Conservation (phyloP, 2,329 filamentous ascomycete species). For the Huntiella bhutanensis region DNA sequence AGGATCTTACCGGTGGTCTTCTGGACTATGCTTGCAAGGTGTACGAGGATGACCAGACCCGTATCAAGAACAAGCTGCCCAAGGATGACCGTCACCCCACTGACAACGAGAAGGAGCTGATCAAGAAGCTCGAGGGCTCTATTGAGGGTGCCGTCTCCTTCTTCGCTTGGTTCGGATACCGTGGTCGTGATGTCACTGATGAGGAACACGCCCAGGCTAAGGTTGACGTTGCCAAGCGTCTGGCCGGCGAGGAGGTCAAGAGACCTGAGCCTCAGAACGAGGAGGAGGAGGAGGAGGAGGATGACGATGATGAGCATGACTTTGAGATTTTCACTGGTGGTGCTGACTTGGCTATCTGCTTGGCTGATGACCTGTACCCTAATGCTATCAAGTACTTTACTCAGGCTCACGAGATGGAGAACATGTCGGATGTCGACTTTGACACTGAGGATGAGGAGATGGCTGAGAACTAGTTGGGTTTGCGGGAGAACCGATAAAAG, state of each 20-base stretch:
- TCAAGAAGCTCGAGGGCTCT: constrained; percentile 37
- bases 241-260: constrained; percentile 33
- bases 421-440: constrained; percentile 50
- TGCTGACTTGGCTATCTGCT: constrained; percentile 59
- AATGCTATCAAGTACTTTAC: constrained; percentile 81
- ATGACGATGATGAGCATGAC: constrained; percentile 43
- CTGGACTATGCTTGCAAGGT: constrained; percentile 54
- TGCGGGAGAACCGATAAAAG: background rate
- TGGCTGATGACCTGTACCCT: constrained; percentile 80
- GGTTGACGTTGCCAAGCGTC: constrained; percentile 30
- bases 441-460: constrained; percentile 33
- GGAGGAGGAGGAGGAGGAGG: constrained; percentile 41
- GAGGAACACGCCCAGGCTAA: constrained; percentile 51
- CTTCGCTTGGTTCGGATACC: constrained; percentile 79
- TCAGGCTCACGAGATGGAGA: constrained; percentile 56
- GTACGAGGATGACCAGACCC: constrained; percentile 40
- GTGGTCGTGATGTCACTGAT: constrained; percentile 46
- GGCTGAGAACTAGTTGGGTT: background rate
- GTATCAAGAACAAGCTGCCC: constrained; percentile 14
- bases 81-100: constrained; percentile 21
- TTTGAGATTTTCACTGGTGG: constrained; percentile 78
- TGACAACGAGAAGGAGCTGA: constrained; percentile 29
- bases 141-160: constrained; percentile 54
- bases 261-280: constrained; percentile 24
- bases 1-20: constrained; percentile 68